These are phyloP conservation scores for Zalaria obscura DNA, from an alignment of 2,329 filamentous ascomycete genomes.

Conservation along the genomic window DNA sequence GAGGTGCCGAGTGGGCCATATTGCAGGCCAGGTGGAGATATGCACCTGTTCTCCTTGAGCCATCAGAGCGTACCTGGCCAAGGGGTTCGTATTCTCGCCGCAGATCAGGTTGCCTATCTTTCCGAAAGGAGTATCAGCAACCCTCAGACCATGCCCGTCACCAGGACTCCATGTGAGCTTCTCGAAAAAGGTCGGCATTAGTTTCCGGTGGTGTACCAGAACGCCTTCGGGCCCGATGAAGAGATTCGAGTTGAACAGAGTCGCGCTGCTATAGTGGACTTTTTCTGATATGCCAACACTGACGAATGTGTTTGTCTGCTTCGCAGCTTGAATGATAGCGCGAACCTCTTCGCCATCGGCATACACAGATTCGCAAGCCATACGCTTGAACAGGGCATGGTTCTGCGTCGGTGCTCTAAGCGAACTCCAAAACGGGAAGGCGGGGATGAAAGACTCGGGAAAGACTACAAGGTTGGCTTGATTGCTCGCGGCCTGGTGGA, in stretches of 20 bases:
- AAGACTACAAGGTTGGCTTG: slow-evolving; percentile 38
- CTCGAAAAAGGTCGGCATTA: slow-evolving; percentile 43
- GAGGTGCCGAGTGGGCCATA: slow-evolving; percentile 33
- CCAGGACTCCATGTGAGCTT: slow-evolving; percentile 40
- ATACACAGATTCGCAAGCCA: slow-evolving; percentile 30
- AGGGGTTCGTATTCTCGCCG: slow-evolving; percentile 44
- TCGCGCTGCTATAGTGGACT: slow-evolving; percentile 27
- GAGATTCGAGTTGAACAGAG: slow-evolving; percentile 38
- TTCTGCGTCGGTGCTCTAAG: slow-evolving; percentile 32
- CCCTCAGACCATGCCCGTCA: slow-evolving; percentile 35
- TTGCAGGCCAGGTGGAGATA: slow-evolving; percentile 40
- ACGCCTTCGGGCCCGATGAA: slow-evolving; percentile 31
- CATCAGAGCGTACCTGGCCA: slow-evolving; percentile 38
- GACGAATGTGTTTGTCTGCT: slow-evolving; percentile 23
- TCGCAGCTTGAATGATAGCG: slow-evolving; percentile 25
- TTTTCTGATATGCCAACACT: slow-evolving; percentile 39
- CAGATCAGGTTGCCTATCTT: slow-evolving; percentile 39
- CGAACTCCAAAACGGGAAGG: slow-evolving; percentile 40
- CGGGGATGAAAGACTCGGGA: slow-evolving; percentile 39
- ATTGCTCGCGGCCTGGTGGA: slow-evolving; percentile 29
- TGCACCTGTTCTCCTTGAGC: slow-evolving; percentile 42
- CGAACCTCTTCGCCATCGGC: slow-evolving; percentile 32
- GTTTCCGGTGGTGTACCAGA: slow-evolving; percentile 36
- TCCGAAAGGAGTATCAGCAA: slow-evolving; percentile 31
- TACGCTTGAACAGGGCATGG: slow-evolving; percentile 34